A percentile compares a stretch with the other conserved stretches of the same genome.
phyloP scores from a whole-genome alignment of 495 filamentous ascomycete species.

The Neurospora cerealis region DNA sequence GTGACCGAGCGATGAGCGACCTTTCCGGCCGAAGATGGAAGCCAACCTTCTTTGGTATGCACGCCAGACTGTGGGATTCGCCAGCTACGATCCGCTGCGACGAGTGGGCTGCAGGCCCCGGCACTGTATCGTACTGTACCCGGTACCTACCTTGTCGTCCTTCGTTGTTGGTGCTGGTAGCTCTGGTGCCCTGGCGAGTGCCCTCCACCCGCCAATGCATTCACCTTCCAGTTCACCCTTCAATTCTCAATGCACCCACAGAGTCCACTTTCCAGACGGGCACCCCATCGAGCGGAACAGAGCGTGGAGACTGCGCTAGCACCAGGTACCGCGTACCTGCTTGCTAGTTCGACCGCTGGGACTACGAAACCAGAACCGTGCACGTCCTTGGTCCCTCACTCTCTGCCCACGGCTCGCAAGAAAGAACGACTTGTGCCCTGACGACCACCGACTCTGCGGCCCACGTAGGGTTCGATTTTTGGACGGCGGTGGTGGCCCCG shows the following conservation, averaged over 20 bases:
- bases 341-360: not conserved
- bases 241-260: not conserved
- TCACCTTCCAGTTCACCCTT: not conserved
- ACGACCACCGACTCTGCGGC: not conserved
- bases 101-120: not conserved
- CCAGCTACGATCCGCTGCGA: slow-evolving; percentile 7
- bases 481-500: not conserved
- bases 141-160: slow-evolving; percentile 13
- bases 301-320: not conserved
- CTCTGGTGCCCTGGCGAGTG: not conserved
- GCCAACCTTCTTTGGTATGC: slow-evolving; percentile 13
- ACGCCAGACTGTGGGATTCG: not conserved
- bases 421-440: not conserved
- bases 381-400: not conserved
- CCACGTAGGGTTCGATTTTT: not conserved
- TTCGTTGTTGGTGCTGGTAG: slow-evolving; percentile 3
- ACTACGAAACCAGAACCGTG: not conserved
- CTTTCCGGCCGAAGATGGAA: slow-evolving; percentile 18
- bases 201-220: not conserved
- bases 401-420: not conserved
- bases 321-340: not conserved
- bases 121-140: slow-evolving; percentile 13
- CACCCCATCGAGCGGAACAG: not conserved
- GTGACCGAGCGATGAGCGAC: slow-evolving; percentile 17
- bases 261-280: not conserved